Base-by-base conservation (phyloP, 1,139 yeast species). In the Sugiyamaella castrensis region DNA sequence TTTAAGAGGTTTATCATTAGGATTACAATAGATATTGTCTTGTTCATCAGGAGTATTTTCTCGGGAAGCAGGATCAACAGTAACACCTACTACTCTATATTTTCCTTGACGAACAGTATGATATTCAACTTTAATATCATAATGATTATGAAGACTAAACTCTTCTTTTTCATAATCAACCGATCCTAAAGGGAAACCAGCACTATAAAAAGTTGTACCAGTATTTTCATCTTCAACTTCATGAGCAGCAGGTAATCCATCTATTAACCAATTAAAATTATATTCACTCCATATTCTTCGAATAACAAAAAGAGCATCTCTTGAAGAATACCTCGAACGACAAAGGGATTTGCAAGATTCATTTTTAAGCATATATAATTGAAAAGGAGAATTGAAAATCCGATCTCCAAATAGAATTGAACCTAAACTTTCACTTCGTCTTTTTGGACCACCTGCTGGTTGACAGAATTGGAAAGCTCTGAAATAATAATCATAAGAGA, bases 341-440 rank as follows among this genome's bases (percentile, higher is more conserved):
- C 99, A 92, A 45, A 91, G 71, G 24, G 65, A 59, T 50, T 74
- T 74, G 73, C 98, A 92, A 9, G 74, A 65, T 59, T 78, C 77
- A 55, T 85, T 77, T 66, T 87, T 77, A 58, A 86, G 74, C 95
- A 92, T 87, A 43, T 77, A 74, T 57, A 92, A 72, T 50, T 84
- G 79, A 62, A 87, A 88, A 2, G 98, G 97, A 8, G 98, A 88
- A 64, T 87, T 84, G 74, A 87, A 89, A 56, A 92, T 89, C 64
- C 98, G 78, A 69, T 92, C 98, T 53, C 99, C 98, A 68, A 94
- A 89, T 51, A 92, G 76, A 56, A 92, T 84, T 1, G 97, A 84
- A 7, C 99, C 99, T 47, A 92, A 75, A 10, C 95, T 84, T 69
- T 91, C 98, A 59, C 88, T 81, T 67, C 88, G 96, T 58, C 84